These are phyloP conservation scores for Spirogloea muscicola DNA, from an alignment of 139 green algal genomes.

Conservation along the genomic window DNA sequence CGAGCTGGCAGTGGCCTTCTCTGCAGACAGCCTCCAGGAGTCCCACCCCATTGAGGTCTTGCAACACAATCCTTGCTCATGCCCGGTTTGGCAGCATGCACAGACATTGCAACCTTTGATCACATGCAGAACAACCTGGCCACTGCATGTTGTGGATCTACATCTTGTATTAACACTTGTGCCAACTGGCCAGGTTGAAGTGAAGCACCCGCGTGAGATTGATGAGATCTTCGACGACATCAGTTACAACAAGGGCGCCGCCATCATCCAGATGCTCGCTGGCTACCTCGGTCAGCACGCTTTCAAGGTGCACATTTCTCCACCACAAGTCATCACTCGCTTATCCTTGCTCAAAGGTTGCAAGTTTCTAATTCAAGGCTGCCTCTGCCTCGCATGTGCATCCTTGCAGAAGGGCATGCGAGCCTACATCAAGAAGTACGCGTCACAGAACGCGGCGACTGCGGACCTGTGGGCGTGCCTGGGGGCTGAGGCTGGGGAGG, in stretches of 20 bases:
- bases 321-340: no score
- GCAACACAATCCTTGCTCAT: no score
- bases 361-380: no score
- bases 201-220: slow-evolving; percentile 3
- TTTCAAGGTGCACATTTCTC: slow-evolving; percentile 30
- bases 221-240: slow-evolving; percentile 42
- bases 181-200: slow-evolving; percentile 1
- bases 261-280: slow-evolving; percentile 80
- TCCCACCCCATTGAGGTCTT: slow-evolving; percentile 40
- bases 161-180: no score
- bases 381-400: no score
- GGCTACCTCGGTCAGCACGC: slow-evolving; percentile 58
- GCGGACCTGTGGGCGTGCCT: slow-evolving; percentile 28
- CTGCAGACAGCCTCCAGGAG: slow-evolving; percentile 34
- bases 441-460: slow-evolving; percentile 17
- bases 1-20: slow-evolving; percentile 23
- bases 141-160: no score
- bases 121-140: no score
- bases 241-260: slow-evolving; percentile 68
- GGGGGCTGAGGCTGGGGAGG: slow-evolving; percentile 8
- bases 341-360: no score
- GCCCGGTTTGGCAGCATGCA: no score
- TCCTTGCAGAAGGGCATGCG: slow-evolving; percentile 31
- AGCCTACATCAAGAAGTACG: slow-evolving; percentile 35
- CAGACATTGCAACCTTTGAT: no score